Evolutionary conservation across 129 eudicot species (phyloP).

Genomic region (Silybum marianum): DNA sequence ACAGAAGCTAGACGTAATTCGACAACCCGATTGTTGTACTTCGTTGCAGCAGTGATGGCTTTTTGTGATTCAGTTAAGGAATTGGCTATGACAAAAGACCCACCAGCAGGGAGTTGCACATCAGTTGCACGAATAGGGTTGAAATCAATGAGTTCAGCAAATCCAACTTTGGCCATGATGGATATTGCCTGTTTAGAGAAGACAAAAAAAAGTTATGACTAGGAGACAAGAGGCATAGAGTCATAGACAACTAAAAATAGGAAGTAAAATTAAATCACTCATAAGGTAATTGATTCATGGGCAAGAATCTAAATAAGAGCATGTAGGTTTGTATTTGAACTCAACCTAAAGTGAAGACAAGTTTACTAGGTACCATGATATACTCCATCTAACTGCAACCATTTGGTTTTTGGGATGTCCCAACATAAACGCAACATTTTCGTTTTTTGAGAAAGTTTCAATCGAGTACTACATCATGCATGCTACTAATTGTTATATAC

Average conservation of each 20-base stretch:
- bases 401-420: too few species aligned
- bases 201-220: background rate
- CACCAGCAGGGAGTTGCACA: conserved; percentile 85
- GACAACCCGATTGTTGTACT: conserved; percentile 87
- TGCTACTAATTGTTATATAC: too few species aligned
- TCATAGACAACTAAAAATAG: background rate
- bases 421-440: too few species aligned
- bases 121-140: conserved; percentile 87
- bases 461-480: too few species aligned
- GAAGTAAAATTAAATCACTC: too few species aligned
- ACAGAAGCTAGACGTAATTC: conserved; percentile 91
- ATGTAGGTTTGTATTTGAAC: too few species aligned
- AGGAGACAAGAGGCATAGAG: background rate
- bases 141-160: conserved; percentile 89
- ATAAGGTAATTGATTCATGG: too few species aligned
- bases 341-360: too few species aligned
- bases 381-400: too few species aligned
- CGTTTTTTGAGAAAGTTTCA: too few species aligned
- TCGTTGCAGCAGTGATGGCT: conserved; percentile 93
- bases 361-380: too few species aligned
- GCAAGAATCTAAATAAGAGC: too few species aligned
- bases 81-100: conserved; percentile 84
- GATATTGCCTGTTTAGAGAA: conserved; percentile 69
- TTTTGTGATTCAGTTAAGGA: conserved; percentile 88
- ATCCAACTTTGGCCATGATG: conserved; percentile 84